Evolutionary conservation across 148 eudicot species (phyloP), one percentile per base, ranked within the genome.

Genomic region (Camellia japonica): DNA sequence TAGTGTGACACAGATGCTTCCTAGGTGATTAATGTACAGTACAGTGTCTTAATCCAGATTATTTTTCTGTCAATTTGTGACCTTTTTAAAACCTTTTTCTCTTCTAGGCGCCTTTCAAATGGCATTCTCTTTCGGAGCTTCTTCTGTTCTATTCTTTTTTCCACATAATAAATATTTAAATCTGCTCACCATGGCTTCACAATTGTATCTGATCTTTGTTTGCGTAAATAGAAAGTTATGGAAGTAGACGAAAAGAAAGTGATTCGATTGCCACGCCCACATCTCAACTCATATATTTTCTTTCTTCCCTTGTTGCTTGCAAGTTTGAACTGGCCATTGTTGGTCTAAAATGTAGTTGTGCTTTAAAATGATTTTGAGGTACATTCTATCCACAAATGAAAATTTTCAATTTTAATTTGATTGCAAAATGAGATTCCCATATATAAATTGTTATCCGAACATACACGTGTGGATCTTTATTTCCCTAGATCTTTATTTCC

Each of bases 1-100:
- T 55, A 43, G 64, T 74, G 58, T 73, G 15, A 77, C 85, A 43
- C 71, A 80, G 62, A 74, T 88, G 80, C 67, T 82, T 67, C 88
- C 88, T 65, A 77, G 91, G 81, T 88, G 78, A 86, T 23, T 19
- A 38, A 54, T 41, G 51, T 62, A 23, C 55, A n/a, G 6, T 20
- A 15, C 49, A 58, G 44, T 18, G 71, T 60, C 42, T 67, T 20
- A 51, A 69, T 49, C 47, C 47, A 44, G 23, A 7, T 69, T 18
- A 69, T 44, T 69, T 44, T 69, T 13, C 52, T 58, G 23, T 9
- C 3, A 23, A 38, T 4, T 13, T 14, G 19, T 3, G 61, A 54
- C 47, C 10, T 55, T 42, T 52, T 51, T 13, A 1, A 44, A 15
- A 8, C 6, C 15, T 7, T 42, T 58, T 74, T 52, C 3, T 15